Conservation (phyloP, 345 rosid genomes). For the Hevea brasiliensis region DNA sequence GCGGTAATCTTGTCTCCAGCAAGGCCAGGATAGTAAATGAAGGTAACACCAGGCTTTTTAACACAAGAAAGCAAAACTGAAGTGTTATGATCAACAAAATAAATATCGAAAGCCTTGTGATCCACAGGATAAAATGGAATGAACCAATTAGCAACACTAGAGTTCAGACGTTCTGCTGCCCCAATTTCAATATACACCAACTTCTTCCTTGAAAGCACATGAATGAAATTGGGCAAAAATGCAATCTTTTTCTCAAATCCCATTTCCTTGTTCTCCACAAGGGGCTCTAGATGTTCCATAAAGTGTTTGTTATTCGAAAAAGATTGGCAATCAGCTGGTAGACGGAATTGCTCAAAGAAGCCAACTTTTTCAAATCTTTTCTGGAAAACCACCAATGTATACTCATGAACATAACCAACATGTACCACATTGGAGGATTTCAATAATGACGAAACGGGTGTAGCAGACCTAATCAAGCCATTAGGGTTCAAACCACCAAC, state of each 20-base stretch:
- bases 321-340: conserved; percentile 64
- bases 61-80: conserved; percentile 68
- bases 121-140: conserved; percentile 67
- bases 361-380: conserved; percentile 40
- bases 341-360: conserved; percentile 44
- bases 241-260: conserved; percentile 44
- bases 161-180: conserved; percentile 55
- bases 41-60: conserved; percentile 65
- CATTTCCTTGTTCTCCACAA: conserved; percentile 38
- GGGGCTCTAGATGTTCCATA: conserved; percentile 59
- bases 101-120: conserved; percentile 52
- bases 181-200: conserved; percentile 71
- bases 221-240: conserved; percentile 64
- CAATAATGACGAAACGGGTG: conserved; percentile 67
- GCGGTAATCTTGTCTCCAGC: conserved; percentile 32
- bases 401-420: conserved; percentile 54
- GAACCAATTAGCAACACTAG: conserved; percentile 50
- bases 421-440: conserved; percentile 66
- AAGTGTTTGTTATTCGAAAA: conserved; percentile 43
- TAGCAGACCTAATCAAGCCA: conserved; percentile 68
- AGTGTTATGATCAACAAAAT: conserved; percentile 77
- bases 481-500: conserved; percentile 42
- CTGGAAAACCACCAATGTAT: conserved; percentile 70
- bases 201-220: conserved; percentile 48
- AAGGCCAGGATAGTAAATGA: conserved; percentile 80